Conservation (phyloP, 2,329 filamentous ascomycete species). For the Lasiodiplodia citricola region DNA sequence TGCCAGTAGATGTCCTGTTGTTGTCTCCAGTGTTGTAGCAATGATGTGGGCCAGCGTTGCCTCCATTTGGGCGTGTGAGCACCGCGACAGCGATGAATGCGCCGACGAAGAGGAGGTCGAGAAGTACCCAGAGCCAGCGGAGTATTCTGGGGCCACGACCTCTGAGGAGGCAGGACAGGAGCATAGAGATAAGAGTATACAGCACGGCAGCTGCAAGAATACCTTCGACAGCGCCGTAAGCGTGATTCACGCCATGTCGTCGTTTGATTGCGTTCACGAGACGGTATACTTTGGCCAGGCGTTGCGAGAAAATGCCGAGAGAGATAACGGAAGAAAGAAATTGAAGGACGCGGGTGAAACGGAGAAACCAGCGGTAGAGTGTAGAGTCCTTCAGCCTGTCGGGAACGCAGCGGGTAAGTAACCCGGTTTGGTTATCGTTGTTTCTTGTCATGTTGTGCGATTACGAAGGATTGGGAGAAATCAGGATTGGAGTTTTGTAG, state of each 20-base stretch:
- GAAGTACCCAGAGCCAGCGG: conserved; percentile 48
- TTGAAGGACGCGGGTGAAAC: conserved; percentile 49
- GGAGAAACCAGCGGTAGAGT: conserved; percentile 40
- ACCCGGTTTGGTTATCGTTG: conserved; percentile 30
- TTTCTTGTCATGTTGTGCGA: neutral
- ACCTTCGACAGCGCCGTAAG: conserved; percentile 51
- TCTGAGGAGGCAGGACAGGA: conserved; percentile 43
- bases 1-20: conserved; percentile 19
- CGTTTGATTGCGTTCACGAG: conserved; percentile 42
- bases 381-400: conserved; percentile 32
- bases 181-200: conserved; percentile 48
- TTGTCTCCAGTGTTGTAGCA: conserved; percentile 32
- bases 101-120: conserved; percentile 38
- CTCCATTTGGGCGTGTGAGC: conserved; percentile 46
- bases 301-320: conserved; percentile 51
- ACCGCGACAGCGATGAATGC: conserved; percentile 51
- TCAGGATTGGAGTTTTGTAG: neutral
- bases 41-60: conserved; percentile 41
- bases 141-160: conserved; percentile 39
- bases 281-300: conserved; percentile 48
- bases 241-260: conserved; percentile 35
- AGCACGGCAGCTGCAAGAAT: conserved; percentile 52
- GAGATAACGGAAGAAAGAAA: conserved; percentile 52
- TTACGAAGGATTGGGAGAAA: neutral
- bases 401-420: conserved; percentile 40